phyloP scores from a whole-genome alignment of 2,329 filamentous ascomycete species.

The Fusarium ambrosium region DNA sequence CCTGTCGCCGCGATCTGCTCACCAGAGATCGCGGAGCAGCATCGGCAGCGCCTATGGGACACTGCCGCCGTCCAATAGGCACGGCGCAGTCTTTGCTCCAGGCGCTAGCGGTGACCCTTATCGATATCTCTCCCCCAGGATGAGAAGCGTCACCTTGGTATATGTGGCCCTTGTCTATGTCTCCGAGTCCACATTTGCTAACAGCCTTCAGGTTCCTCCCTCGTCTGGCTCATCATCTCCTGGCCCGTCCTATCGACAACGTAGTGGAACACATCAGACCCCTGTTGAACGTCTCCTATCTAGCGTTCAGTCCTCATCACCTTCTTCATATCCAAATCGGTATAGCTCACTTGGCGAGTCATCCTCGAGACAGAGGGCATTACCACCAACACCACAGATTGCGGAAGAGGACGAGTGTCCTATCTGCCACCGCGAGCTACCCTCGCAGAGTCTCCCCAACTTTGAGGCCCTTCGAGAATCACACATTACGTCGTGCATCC shows the following conservation, averaged over 20 bases:
- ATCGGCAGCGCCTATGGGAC: slow-evolving; percentile 51
- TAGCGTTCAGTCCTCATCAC: slow-evolving; percentile 50
- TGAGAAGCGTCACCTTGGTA: slow-evolving; percentile 67
- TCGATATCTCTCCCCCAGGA: slow-evolving; percentile 50
- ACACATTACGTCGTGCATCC: slow-evolving; percentile 72
- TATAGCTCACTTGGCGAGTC: slow-evolving; percentile 51
- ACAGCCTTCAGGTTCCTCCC: slow-evolving; percentile 24
- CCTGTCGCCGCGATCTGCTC: slow-evolving; percentile 53
- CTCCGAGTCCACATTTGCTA: slow-evolving; percentile 10
- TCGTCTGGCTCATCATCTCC: slow-evolving; percentile 42
- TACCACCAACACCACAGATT: slow-evolving; percentile 63
- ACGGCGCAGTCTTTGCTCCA: slow-evolving; percentile 55
- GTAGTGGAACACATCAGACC: slow-evolving; percentile 51
- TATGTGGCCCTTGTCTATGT: slow-evolving; percentile 38
- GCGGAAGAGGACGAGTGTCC: slow-evolving; percentile 85
- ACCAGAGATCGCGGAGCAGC: slow-evolving; percentile 63
- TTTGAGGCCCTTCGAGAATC: slow-evolving; percentile 68
- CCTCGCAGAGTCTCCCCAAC: slow-evolving; percentile 66
- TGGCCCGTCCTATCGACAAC: slow-evolving; percentile 46
- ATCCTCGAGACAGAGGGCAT: slow-evolving; percentile 55
- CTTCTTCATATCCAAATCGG: slow-evolving; percentile 51
- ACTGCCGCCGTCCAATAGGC: slow-evolving; percentile 48
- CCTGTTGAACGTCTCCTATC: slow-evolving; percentile 58
- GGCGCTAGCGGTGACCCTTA: slow-evolving; percentile 53
- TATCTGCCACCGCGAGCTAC: slow-evolving; percentile 80